Evolutionary conservation across 2,329 filamentous ascomycete genomes (phyloP).

Genomic region (Epichloe sp.): DNA sequence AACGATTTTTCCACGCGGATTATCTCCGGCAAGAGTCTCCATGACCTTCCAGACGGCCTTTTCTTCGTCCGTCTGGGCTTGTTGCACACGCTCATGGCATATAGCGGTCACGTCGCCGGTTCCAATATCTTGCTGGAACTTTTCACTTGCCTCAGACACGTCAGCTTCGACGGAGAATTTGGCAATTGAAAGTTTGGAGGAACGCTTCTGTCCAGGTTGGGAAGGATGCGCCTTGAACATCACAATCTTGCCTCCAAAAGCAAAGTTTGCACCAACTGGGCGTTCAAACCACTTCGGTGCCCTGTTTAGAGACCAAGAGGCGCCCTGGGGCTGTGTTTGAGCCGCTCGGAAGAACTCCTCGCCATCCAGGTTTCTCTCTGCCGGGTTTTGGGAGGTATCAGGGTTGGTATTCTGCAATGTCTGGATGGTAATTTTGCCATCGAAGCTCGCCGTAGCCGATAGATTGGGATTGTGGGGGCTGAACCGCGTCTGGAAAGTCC

Average conservation of each 20-base stretch:
- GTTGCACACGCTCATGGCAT: constrained; percentile 64
- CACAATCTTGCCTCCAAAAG: constrained; percentile 87
- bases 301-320: constrained; percentile 74
- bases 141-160: constrained; percentile 70
- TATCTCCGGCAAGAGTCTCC: constrained; percentile 71
- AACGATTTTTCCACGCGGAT: constrained; percentile 73
- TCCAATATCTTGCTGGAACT: constrained; percentile 73
- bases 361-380: constrained; percentile 62
- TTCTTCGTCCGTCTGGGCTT: constrained; percentile 74
- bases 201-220: constrained; percentile 48
- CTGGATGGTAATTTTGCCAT: constrained; percentile 89
- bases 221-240: constrained; percentile 49
- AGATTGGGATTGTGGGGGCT: constrained; percentile 81
- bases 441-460: constrained; percentile 90
- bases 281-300: constrained; percentile 85
- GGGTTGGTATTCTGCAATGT: constrained; percentile 89
- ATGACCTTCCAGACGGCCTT: constrained; percentile 95
- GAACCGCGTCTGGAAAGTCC: constrained; percentile 93
- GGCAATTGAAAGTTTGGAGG: constrained; percentile 71
- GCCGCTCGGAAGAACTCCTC: constrained; percentile 96
- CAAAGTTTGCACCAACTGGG: constrained; percentile 78
- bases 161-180: constrained; percentile 81
- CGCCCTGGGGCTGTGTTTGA: constrained; percentile 79
- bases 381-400: constrained; percentile 51
- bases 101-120: constrained; percentile 65